A percentile compares a stretch with the other conserved stretches of the same genome.
phyloP scores from a whole-genome alignment of 768 basidiomycete species.

The Dentipellis sp. region DNA sequence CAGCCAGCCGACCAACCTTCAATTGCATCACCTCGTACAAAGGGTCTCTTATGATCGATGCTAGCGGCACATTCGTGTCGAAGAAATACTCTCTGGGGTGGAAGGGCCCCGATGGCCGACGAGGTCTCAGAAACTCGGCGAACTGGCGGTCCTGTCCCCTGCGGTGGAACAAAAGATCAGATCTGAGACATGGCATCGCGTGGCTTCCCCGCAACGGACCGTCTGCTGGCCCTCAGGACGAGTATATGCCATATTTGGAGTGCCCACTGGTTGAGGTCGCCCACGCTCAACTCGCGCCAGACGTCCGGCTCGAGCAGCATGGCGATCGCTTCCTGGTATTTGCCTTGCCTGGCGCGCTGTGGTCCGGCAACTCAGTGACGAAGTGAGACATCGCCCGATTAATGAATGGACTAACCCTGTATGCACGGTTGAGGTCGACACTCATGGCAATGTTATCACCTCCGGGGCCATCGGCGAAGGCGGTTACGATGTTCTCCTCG shows the following conservation, averaged over 20 bases:
- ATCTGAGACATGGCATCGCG: not conserved
- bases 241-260: conserved; percentile 73
- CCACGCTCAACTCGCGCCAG: conserved; percentile 58
- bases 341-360: conserved; percentile 63
- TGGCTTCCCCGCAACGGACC: conserved; percentile 30
- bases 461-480: conserved; percentile 50
- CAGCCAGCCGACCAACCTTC: conserved; percentile 22
- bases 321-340: conserved; percentile 50
- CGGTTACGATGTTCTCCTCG: conserved; percentile 62
- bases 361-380: not conserved
- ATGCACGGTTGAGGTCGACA: conserved; percentile 55
- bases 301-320: conserved; percentile 58
- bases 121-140: conserved; percentile 54
- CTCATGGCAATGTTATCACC: conserved; percentile 55
- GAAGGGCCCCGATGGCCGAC: conserved; percentile 46
- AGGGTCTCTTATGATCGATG: conserved; percentile 31
- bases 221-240: conserved; percentile 54
- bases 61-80: conserved; percentile 23
- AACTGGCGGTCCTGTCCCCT: conserved; percentile 62
- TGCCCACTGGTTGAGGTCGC: conserved; percentile 68
- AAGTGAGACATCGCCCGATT: not conserved
- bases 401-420: conserved; percentile 35
- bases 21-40: conserved; percentile 33
- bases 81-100: conserved; percentile 50
- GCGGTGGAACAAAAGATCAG: conserved; percentile 1